Base-by-base conservation (phyloP, 2,329 filamentous ascomycete species). In the Sphaerulina populicola region DNA sequence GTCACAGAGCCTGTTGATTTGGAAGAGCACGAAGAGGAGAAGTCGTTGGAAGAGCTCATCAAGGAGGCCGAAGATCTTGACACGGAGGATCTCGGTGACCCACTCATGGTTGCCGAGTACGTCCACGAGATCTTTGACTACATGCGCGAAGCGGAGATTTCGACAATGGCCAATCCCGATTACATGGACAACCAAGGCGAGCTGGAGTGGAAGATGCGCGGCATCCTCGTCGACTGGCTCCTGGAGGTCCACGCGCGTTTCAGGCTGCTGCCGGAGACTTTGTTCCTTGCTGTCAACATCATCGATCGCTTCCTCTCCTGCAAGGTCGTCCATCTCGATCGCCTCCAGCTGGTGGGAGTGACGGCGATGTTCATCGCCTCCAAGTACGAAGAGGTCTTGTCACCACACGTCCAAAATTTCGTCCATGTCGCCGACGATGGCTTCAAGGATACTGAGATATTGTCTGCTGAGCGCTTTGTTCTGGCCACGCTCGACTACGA, bases 291-390 rank as follows among this genome's bases (percentile, higher is more conserved):
- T 41, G 88, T 96, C 77, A 98, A 97, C 78, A 89, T 97, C 69
- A 94, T 97, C 67, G 93, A 98, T 69, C 90, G 93, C 54, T 98
- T 97, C 76, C 80, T 98, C 42, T 96, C 91, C 0, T 82, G 83
- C 65, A 96, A 97, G 76, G 85, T 96, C 30, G 93, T 98, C 41
- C 88, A 94, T 72, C 82, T 98, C 42, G 91, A 97, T 69, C 89
- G 90, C 56, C 83, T 98, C 5, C 93, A 98, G 72, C 80, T 98
- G 7, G 93, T 98, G 52, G 93, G 93, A 65, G 90, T 97, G 64
- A 95, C 93, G 21, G 93, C 91, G 70, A 97, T 98, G 93, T 97
- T 97, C 75, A 95, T 97, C 66, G 93, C 93, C 10, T 94, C 91
- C 66, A 98, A 98, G 75, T 98, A 97, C 68, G 91, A 98, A 72